phyloP scores from a whole-genome alignment of 352 stramenopile genomes.

The Globisporangium megalacanthum region DNA sequence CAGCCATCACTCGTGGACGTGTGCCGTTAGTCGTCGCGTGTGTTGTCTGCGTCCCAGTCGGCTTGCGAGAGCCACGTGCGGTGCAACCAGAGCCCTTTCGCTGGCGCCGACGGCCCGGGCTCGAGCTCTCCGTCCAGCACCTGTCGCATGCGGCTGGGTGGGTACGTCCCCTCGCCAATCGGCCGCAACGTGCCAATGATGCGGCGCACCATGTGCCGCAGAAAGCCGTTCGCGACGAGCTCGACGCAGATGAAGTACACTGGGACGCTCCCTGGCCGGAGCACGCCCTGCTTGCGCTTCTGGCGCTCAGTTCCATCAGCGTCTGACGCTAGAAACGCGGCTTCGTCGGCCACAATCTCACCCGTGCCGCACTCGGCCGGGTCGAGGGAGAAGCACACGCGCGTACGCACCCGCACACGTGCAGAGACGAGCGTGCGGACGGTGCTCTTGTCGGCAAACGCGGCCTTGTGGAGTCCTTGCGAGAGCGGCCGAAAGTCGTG shows the following conservation, averaged over 20 bases:
- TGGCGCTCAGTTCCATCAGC: slow-evolving; percentile 23
- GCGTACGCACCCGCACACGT: slow-evolving; percentile 52
- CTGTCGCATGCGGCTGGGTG: slow-evolving; percentile 51
- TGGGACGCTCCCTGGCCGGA: slow-evolving; percentile 9
- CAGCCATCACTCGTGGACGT: too few species aligned
- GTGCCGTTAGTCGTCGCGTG: slow-evolving; percentile 13
- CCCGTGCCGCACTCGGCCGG: slow-evolving; percentile 43
- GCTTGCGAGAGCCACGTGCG: slow-evolving; percentile 78
- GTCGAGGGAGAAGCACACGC: slow-evolving; percentile 72
- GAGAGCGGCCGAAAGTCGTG: slow-evolving; percentile 84
- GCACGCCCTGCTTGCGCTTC: slow-evolving; percentile 21
- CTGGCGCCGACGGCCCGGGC: slow-evolving; percentile 64
- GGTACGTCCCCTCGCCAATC: slow-evolving; percentile 68
- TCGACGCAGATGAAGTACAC: slow-evolving; percentile 84
- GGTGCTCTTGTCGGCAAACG: slow-evolving; percentile 55
- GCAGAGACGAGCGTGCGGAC: slow-evolving; percentile 63
- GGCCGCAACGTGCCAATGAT: slow-evolving; percentile 77
- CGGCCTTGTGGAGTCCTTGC: slow-evolving; percentile 56
- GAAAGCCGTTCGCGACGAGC: slow-evolving; percentile 76
- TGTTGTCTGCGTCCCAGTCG: slow-evolving; percentile 55
- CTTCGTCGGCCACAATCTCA: slow-evolving; percentile 47
- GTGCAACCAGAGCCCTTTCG: slow-evolving; percentile 80
- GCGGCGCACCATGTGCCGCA: slow-evolving; percentile 85
- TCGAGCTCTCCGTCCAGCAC: slow-evolving; percentile 48
- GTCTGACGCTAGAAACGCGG: slow-evolving; percentile 1